These are phyloP conservation scores for Penstemon newberryi DNA, from an alignment of 257 asterid genomes.

Conservation along the genomic window DNA sequence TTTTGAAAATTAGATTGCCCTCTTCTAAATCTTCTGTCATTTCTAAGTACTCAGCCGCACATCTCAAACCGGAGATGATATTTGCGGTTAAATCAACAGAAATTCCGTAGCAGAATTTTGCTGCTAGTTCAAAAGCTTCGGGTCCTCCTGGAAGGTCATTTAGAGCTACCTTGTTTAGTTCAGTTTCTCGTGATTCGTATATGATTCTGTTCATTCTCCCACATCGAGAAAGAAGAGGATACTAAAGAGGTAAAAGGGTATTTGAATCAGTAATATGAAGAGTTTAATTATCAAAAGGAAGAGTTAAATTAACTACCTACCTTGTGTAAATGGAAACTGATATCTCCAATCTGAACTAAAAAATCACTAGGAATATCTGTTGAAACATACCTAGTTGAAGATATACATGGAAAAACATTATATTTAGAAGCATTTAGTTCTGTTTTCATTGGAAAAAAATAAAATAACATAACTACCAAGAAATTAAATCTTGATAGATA, in stretches of 20 bases:
- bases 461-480: neutral
- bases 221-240: conserved; percentile 86
- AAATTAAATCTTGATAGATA: too few relatives aligned
- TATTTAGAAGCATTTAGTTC: neutral
- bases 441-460: neutral
- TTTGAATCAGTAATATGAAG: conserved; percentile 11
- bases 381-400: conserved; percentile 70
- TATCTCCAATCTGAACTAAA: conserved; percentile 75
- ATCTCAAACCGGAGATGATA: conserved; percentile 70
- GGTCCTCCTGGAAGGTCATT: conserved; percentile 91
- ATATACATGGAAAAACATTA: conserved; percentile 1
- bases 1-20: conserved; percentile 66
- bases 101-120: conserved; percentile 79
- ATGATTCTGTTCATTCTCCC: conserved; percentile 80
- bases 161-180: conserved; percentile 45
- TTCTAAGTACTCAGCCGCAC: conserved; percentile 82
- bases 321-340: conserved; percentile 87
- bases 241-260: conserved; percentile 35
- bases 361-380: conserved; percentile 91
- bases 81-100: conserved; percentile 68
- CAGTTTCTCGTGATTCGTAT: conserved; percentile 65
- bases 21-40: conserved; percentile 88
- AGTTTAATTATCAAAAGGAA: too few relatives aligned
- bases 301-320: conserved; percentile 26
- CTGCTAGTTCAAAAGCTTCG: conserved; percentile 73